Percentiles rank a stretch among this genome's conserved stretches.
Conservation (phyloP, 768 basidiomycete species). For the Collybiopsis confluens region DNA sequence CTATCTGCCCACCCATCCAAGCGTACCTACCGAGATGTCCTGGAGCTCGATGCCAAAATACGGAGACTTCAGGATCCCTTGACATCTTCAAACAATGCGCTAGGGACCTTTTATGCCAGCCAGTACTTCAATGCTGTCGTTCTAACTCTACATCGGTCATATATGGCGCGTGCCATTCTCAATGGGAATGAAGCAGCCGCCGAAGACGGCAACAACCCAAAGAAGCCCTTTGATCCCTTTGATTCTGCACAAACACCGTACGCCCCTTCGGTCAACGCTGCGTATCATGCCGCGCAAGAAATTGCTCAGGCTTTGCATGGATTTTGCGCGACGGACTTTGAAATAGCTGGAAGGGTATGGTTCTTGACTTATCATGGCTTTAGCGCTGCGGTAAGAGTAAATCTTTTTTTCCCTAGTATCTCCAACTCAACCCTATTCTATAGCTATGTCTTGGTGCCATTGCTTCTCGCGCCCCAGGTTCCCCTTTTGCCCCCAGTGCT, state of each 20-base stretch:
- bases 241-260: not conserved
- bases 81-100: not conserved
- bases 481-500: slow-evolving; percentile 1
- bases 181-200: not conserved
- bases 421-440: not conserved
- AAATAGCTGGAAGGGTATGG: slow-evolving; percentile 5
- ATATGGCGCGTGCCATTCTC: slow-evolving; percentile 3
- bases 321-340: not conserved
- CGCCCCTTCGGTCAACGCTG: not conserved
- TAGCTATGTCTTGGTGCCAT: slow-evolving; percentile 2
- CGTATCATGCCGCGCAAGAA: slow-evolving; percentile 2
- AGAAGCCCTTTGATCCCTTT: slow-evolving; percentile 1
- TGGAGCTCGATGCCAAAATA: slow-evolving; percentile 2
- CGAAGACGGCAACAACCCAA: not conserved
- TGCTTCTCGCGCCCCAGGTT: slow-evolving; percentile 1
- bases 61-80: not conserved
- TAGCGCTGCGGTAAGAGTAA: slow-evolving; percentile 4
- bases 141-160: slow-evolving; percentile 2
- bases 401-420: not conserved
- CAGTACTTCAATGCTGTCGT: slow-evolving; percentile 1
- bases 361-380: slow-evolving; percentile 8
- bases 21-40: not conserved
- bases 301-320: not conserved
- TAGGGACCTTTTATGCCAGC: not conserved
- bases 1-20: not conserved